Evolutionary conservation across 1,284 basidiomycete species (phyloP), one percentile per base, ranked within the genome.

Genomic region (Sporisorium exsertum): DNA sequence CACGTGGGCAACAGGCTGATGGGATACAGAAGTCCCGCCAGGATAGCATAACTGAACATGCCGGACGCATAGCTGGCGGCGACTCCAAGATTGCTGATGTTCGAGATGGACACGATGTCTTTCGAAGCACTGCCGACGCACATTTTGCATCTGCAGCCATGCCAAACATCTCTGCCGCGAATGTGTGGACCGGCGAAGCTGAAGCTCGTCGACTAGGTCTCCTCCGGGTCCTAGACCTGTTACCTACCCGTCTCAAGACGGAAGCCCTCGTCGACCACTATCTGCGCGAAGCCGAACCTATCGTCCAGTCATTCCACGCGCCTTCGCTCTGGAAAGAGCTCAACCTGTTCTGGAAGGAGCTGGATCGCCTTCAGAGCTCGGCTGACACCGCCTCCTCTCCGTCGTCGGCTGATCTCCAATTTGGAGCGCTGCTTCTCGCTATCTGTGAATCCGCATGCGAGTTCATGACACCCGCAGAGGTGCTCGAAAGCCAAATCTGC

Each of bases 381-480:
- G n/a, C 52, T 16, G 45, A 18, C 27, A 4, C 42, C 12, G 24
- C 51, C 5, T 37, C 60, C 8, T 15, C 56, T 16, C 12, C 46
- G 22, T 27, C 64, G 5, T 20, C 61, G 52, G 53, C 72, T 3
- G 72, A 72, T 20, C 33, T 72, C 12, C 74, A 77, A 27, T 76
- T 78, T 33, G 59, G 56, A 26, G 67, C 66, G 0, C 27, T 79
- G 56, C 46, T 79, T 5, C 58, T 79, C 16, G 64, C 64, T 18
- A 58, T 79, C 15, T 67, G 71, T 61, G 77, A 66, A 64, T 64
- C 54, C 27, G 69, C 77, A 1, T 72, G 68, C 64, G 77, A 79
- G 46, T 79, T 56, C 40, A 66, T 78, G 65, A 64, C 72, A 27
- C 72, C 72, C 1, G 58, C 57, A 8, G 77, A 78, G 53, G 64